Base-by-base conservation (phyloP, 2,329 filamentous ascomycete genomes). In the Chaetomiaceae sp. region DNA sequence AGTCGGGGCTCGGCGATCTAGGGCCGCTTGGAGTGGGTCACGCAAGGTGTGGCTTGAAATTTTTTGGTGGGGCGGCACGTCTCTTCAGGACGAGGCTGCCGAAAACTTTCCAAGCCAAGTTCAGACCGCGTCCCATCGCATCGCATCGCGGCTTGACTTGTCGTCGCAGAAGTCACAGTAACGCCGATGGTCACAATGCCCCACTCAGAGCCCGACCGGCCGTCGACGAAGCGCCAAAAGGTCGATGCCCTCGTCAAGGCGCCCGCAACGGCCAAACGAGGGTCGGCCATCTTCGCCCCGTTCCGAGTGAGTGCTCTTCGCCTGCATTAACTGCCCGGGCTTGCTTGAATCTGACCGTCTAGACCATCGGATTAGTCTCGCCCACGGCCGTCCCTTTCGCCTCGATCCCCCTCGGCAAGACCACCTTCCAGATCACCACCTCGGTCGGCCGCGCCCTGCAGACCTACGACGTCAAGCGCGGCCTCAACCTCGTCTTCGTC, bases 401-500 rank as follows among this genome's bases (percentile, higher is more conserved):
- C 2, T 86, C 87, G 5, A 79, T 95, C 27, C 87, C 92, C 0
- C 76, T 96, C 14, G 93, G 93, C 51, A 96, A 95, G 70, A 92
- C 89, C 1, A 95, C 90, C 3, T 99, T 96, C 66, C 93, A 99
- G 68, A 89, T 99, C 68, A 97, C 93, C 30, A 99, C 93, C 25
- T 97, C 89, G 0, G 87, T 95, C 55, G 93, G 92, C 56, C 82
- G 85, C 62, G 89, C 86, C 53, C 78, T 99, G 41, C 93, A 99
- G 70, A 99, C 93, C 0, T 99, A 99, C 73, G 93, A 99, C 66
- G 73, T 99, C 55, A 89, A 87, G 67, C 83, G 85, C 62, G 92
- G 92, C 41, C 79, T 99, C 55, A 92, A 95, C 62, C 82, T 99
- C 44, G 83, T 97, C 63, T 99, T 99, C 69, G 81, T 99, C 54